Percentiles rank a stretch among this genome's conserved stretches.
These are phyloP conservation scores for Blastocystis sp. DNA, from an alignment of 352 stramenopile genomes.

Conservation along the genomic window DNA sequence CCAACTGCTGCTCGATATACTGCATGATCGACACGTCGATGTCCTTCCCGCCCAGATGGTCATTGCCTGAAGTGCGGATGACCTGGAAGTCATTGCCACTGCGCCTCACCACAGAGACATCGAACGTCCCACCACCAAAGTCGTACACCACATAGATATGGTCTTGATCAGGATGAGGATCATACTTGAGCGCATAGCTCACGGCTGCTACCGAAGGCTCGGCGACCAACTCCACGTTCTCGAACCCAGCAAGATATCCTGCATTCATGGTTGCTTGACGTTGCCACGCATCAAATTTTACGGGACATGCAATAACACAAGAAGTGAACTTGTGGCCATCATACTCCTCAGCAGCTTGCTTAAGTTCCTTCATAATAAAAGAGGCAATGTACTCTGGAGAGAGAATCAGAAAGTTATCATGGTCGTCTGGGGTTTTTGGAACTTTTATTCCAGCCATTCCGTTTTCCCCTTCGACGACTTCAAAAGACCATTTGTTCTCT, in stretches of 20 bases:
- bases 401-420: not conserved
- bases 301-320: conserved; percentile 16
- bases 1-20: not conserved
- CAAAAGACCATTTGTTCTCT: conserved; percentile 3
- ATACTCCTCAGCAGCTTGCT: not conserved
- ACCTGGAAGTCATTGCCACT: not conserved
- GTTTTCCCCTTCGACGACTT: not conserved
- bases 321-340: not conserved
- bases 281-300: not conserved
- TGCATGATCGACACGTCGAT: not conserved
- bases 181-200: not conserved
- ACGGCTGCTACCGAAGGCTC: not conserved
- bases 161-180: not conserved
- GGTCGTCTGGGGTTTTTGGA: not conserved
- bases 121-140: conserved; percentile 32
- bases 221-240: not conserved
- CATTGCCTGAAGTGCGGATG: not conserved
- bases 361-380: not conserved
- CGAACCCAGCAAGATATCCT: not conserved
- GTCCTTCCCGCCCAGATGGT: conserved; percentile 1
- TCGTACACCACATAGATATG: conserved; percentile 26
- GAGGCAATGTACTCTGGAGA: not conserved
- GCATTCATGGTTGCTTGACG: not conserved
- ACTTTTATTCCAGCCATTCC: not conserved
- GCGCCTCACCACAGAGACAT: not conserved